Conservation (phyloP, 805 yeast species). For the Starmerella lactis-condensi region DNA sequence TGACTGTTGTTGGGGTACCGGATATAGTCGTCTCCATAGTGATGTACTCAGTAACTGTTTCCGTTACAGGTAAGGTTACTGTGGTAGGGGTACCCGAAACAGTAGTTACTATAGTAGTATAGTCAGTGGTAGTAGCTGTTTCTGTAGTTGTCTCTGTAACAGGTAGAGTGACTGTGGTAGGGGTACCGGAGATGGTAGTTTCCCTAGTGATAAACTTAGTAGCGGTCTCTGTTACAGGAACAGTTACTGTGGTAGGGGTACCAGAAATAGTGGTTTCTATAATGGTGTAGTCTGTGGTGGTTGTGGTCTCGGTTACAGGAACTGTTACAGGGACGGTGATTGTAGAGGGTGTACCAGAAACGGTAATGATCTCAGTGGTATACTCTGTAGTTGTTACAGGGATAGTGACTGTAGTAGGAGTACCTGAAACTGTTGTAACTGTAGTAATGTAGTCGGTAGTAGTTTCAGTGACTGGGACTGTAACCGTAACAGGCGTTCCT, state of each 20-base stretch:
- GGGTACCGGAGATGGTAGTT: background rate
- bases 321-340: background rate
- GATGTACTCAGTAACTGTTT: background rate
- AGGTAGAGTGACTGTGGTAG: background rate
- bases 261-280: no score
- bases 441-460: background rate
- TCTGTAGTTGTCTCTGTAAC: constrained; percentile 1
- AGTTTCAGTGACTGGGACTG: constrained; percentile 2
- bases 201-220: background rate
- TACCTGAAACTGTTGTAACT: background rate
- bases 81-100: constrained; percentile 6
- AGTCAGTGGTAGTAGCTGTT: constrained; percentile 3
- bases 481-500: constrained; percentile 5
- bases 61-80: constrained; percentile 2
- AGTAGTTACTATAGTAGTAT: constrained; percentile 5
- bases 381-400: constrained; percentile 2
- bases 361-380: background rate
- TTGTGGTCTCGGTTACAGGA: no score
- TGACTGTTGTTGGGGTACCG: background rate
- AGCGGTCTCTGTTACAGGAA: constrained; percentile 2
- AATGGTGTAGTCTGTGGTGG: no score
- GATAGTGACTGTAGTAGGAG: background rate
- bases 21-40: constrained; percentile 1
- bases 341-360: background rate
- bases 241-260: no score